Conservation (phyloP, 164 flowering plant species). For the Santalum album region DNA sequence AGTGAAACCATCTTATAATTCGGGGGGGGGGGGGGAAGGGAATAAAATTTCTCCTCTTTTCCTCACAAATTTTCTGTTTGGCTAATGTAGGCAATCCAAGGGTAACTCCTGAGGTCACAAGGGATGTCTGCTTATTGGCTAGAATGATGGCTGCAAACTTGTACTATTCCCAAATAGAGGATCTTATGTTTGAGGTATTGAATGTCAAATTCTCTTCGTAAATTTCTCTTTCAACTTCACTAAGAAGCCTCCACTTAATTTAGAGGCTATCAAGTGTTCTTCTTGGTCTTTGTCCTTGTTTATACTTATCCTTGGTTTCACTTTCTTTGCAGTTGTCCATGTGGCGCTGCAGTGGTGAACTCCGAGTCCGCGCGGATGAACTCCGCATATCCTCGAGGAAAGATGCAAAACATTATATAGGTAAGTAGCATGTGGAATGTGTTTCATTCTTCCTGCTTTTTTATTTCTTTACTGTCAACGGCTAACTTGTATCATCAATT, state of each 20-base stretch:
- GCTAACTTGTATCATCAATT: too few relatives aligned
- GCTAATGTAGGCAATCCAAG: slow-evolving; percentile 78
- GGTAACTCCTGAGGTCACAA: slow-evolving; percentile 97
- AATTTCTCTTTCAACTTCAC: neutral
- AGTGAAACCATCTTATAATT: too few relatives aligned
- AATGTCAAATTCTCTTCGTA: neutral
- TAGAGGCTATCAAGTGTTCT: too few relatives aligned
- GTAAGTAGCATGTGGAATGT: neutral
- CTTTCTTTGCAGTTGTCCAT: slow-evolving; percentile 66
- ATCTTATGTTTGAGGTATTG: slow-evolving; percentile 91
- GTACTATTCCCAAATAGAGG: slow-evolving; percentile 91
- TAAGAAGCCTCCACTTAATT: too few relatives aligned
- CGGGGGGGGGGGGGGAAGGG: too few relatives aligned
- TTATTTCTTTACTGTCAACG: neutral
- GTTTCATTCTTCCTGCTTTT: too few relatives aligned
- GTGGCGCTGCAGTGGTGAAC: slow-evolving; percentile 99
- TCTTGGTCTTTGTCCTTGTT: neutral
- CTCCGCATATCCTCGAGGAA: slow-evolving; percentile 30
- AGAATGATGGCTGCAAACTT: slow-evolving; percentile 99
- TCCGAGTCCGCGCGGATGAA: slow-evolving; percentile 71
- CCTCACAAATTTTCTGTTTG: slow-evolving; percentile 1
- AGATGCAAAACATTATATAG: neutral
- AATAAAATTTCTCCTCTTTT: too few relatives aligned
- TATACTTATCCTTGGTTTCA: neutral
- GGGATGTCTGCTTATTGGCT: slow-evolving; percentile 96